Percentiles rank a stretch among this genome's conserved stretches.
These are phyloP conservation scores for Marchantia paleacea DNA, from an alignment of 225 moss, liverwort and hornwort species.

Conservation along the genomic window DNA sequence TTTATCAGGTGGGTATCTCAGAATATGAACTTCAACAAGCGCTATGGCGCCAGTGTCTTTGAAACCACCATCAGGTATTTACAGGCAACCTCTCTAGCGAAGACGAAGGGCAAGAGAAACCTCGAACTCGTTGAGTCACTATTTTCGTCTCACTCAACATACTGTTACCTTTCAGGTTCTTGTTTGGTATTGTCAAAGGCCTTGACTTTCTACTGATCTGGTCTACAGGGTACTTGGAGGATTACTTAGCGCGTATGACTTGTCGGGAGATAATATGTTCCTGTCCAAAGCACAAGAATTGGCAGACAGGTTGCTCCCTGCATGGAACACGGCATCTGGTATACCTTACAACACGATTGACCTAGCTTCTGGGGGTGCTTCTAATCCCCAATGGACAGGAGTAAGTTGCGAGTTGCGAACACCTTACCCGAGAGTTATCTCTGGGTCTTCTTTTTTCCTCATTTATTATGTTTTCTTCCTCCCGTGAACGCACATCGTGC, in stretches of 20 bases:
- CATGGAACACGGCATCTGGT: constrained; percentile 80
- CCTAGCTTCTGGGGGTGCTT: constrained; percentile 62
- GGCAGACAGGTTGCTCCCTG: constrained; percentile 87
- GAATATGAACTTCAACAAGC: constrained; percentile 75
- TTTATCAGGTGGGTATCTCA: constrained; percentile 73
- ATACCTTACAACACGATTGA: constrained; percentile 80
- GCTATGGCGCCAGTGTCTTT: constrained; percentile 83
- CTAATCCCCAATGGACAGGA: constrained; percentile 80
- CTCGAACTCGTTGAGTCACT: no score
- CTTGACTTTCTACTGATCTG: background rate
- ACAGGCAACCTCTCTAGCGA: background rate
- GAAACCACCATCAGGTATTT: constrained; percentile 95
- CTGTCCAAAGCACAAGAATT: constrained; percentile 78
- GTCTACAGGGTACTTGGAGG: constrained; percentile 78
- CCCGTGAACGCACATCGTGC: background rate
- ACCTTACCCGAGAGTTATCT: background rate
- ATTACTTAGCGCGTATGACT: constrained; percentile 83
- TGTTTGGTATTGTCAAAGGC: background rate
- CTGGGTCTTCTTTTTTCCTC: constrained; percentile 6
- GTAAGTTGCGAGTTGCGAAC: constrained; percentile 33
- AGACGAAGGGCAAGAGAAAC: no score
- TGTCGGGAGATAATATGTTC: constrained; percentile 76
- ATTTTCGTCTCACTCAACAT: background rate
- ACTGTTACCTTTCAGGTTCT: background rate
- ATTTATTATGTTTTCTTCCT: background rate